Evolutionary conservation across 225 moss, liverwort and hornwort genomes (phyloP).

Genomic region (Pleurozium schreberi): DNA sequence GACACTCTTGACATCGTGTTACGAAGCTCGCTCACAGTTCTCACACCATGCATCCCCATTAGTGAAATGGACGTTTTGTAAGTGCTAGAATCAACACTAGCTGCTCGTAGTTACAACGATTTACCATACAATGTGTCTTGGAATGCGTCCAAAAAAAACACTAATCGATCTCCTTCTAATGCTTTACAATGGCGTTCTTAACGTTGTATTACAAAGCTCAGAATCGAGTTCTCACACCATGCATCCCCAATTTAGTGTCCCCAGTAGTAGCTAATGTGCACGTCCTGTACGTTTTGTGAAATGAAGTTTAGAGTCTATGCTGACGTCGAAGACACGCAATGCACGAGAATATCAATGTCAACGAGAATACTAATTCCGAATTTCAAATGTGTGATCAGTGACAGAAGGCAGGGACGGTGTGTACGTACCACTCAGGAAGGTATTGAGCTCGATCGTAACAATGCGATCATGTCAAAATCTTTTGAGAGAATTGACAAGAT

Average conservation of each 20-base stretch:
- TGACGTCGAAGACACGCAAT: not conserved
- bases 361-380: not conserved
- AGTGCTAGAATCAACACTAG: not conserved
- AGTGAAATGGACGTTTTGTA: not conserved
- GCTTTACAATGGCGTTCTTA: not conserved
- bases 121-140: not conserved
- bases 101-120: not conserved
- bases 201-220: not conserved
- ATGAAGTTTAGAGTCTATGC: not conserved
- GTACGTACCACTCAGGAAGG: not conserved
- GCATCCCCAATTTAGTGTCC: not conserved
- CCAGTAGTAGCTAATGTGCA: not conserved
- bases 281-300: not conserved
- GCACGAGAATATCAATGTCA: not conserved
- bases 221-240: not conserved
- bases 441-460: not conserved
- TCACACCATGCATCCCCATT: not conserved
- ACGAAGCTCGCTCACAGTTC: not conserved
- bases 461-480: not conserved
- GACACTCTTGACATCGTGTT: not conserved
- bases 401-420: not conserved
- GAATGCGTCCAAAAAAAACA: not conserved
- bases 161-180: not conserved
- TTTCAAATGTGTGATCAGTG: not conserved
- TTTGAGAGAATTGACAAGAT: not conserved